Percentiles rank a stretch among this genome's conserved stretches.
Evolutionary conservation across 352 stramenopile genomes (phyloP).

Genomic region (Globisporangium yorkense): DNA sequence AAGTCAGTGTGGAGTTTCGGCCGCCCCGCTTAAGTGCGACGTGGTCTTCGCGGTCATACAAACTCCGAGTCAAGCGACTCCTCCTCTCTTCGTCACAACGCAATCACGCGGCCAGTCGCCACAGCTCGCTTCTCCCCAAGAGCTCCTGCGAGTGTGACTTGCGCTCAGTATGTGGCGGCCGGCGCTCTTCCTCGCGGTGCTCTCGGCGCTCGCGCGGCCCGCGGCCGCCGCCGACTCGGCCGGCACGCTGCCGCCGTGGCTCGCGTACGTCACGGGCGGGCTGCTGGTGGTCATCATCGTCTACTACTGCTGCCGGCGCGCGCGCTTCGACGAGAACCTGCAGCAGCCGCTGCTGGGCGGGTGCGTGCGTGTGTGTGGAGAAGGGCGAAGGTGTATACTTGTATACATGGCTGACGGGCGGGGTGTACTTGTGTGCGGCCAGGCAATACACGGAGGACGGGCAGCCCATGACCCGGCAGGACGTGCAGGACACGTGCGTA

Average conservation of each 20-base stretch:
- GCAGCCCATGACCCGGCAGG: conserved; percentile 79
- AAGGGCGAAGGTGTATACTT: not conserved
- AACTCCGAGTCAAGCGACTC: too few species aligned
- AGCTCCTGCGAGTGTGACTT: not conserved
- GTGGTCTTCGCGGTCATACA: conserved; percentile 40
- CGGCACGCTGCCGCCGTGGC: conserved; percentile 63
- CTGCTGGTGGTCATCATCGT: conserved; percentile 84
- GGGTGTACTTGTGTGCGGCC: not conserved
- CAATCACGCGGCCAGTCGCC: too few species aligned
- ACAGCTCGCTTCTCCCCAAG: too few species aligned
- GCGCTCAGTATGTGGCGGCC: not conserved
- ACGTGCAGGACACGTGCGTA: conserved; percentile 68
- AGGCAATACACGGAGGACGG: conserved; percentile 84
- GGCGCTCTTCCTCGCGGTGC: conserved; percentile 2
- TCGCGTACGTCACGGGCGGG: conserved; percentile 80
- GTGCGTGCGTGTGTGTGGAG: conserved; percentile 5
- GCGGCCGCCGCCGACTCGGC: conserved; percentile 15
- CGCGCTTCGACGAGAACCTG: conserved; percentile 83
- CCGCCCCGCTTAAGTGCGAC: too few species aligned
- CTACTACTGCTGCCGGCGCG: conserved; percentile 85
- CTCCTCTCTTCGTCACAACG: too few species aligned
- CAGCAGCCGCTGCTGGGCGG: conserved; percentile 79
- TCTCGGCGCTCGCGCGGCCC: conserved; percentile 14
- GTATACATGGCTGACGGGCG: too few species aligned
- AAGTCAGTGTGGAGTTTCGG: too few species aligned